phyloP scores from a whole-genome alignment of 805 yeast genomes.

The Tetrapisispora pingtungensis region DNA sequence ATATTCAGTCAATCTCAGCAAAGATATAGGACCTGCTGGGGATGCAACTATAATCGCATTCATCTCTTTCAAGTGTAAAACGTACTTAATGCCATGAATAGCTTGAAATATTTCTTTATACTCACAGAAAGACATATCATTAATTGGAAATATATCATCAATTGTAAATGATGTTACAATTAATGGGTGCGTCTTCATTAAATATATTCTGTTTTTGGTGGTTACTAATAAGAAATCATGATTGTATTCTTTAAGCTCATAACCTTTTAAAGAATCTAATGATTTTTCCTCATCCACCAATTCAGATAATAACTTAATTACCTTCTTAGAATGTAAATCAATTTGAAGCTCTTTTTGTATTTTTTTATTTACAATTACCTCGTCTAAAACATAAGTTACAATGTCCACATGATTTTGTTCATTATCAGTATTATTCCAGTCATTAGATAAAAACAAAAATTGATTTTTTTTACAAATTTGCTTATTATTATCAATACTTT shows the following conservation, averaged over 20 bases:
- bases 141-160: slow-evolving; percentile 16
- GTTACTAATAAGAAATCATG: slow-evolving; percentile 16
- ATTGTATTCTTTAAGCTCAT: slow-evolving; percentile 9
- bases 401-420: background rate
- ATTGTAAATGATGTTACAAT: slow-evolving; percentile 15
- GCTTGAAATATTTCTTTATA: background rate
- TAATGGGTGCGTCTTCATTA: slow-evolving; percentile 17
- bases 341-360: slow-evolving; percentile 1
- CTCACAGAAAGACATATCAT: slow-evolving; percentile 7
- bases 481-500: background rate
- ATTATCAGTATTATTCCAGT: background rate
- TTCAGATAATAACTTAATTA: slow-evolving; percentile 7
- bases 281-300: background rate
- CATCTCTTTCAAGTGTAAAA: slow-evolving; percentile 19
- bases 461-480: background rate
- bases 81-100: slow-evolving; percentile 14
- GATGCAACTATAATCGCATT: slow-evolving; percentile 22
- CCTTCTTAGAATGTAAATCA: slow-evolving; percentile 14
- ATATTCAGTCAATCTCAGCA: slow-evolving; percentile 20
- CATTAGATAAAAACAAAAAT: background rate
- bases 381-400: background rate
- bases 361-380: background rate
- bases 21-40: slow-evolving; percentile 17
- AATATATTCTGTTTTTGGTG: slow-evolving; percentile 6
- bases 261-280: slow-evolving; percentile 8